Conservation (phyloP, 306 rosid genomes). For the Citrullus amarus region DNA sequence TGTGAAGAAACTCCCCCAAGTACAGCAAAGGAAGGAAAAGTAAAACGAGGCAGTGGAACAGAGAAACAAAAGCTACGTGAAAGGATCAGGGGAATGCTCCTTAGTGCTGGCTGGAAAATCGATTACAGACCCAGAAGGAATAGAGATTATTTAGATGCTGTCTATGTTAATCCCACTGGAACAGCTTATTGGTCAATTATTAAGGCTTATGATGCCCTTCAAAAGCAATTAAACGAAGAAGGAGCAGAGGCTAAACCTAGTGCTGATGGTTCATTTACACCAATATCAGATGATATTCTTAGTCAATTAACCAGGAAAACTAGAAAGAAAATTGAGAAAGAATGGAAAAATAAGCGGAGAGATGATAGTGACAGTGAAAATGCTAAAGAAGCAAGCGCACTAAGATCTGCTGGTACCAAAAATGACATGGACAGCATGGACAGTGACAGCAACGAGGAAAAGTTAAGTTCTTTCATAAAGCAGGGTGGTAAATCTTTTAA, state of each 20-base stretch:
- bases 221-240: conserved; percentile 66
- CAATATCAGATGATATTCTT: conserved; percentile 69
- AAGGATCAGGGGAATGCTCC: conserved; percentile 78
- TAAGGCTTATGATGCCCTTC: conserved; percentile 92
- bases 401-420: conserved; percentile 35
- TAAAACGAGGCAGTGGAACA: conserved; percentile 82
- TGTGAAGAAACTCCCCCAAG: conserved; percentile 36
- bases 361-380: conserved; percentile 39
- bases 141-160: conserved; percentile 95
- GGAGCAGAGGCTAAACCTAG: conserved; percentile 33
- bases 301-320: conserved; percentile 93
- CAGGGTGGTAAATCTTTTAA: conserved; percentile 65
- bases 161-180: conserved; percentile 73
- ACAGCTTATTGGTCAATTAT: conserved; percentile 98
- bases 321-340: conserved; percentile 81
- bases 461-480: conserved; percentile 72
- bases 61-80: conserved; percentile 93
- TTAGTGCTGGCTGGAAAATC: conserved; percentile 74
- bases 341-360: conserved; percentile 54
- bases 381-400: conserved; percentile 32
- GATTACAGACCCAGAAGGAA: conserved; percentile 94
- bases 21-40: conserved; percentile 51
- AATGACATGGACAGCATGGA: conserved; percentile 40
- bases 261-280: conserved; percentile 47
- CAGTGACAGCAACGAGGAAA: conserved; percentile 71